Evolutionary conservation across 2,329 filamentous ascomycete genomes (phyloP).

Genomic region (Hypoxylon sp.): DNA sequence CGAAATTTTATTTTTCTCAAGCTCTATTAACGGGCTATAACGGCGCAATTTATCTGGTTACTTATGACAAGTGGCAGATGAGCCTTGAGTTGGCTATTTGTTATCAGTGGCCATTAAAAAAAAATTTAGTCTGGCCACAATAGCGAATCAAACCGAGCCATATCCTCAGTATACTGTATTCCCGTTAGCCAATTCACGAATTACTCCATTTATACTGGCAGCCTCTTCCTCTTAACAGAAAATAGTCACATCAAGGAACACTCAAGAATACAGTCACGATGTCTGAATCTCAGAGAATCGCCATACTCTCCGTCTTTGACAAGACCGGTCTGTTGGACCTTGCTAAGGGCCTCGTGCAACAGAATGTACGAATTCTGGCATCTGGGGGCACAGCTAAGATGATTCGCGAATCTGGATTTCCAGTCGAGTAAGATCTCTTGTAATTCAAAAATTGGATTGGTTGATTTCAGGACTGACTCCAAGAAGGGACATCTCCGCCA

Average conservation of each 20-base stretch:
- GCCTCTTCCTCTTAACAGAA: slow-evolving; percentile 2
- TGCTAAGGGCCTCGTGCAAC: slow-evolving; percentile 88
- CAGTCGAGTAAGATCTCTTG: slow-evolving; percentile 81
- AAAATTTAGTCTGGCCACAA: slow-evolving; percentile 16
- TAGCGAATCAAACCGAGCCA: slow-evolving; percentile 16
- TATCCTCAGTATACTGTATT: slow-evolving; percentile 28
- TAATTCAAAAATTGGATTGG: slow-evolving; percentile 12
- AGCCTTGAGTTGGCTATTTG: neutral
- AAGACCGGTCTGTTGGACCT: slow-evolving; percentile 96
- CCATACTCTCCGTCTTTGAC: slow-evolving; percentile 98
- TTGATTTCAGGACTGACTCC: slow-evolving; percentile 39
- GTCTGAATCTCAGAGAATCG: slow-evolving; percentile 70
- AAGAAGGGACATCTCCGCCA: slow-evolving; percentile 91
- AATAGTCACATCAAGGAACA: slow-evolving; percentile 27
- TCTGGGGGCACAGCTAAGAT: slow-evolving; percentile 96
- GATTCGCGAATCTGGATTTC: slow-evolving; percentile 96
- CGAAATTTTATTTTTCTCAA: slow-evolving; percentile 38
- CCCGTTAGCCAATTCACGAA: slow-evolving; percentile 22
- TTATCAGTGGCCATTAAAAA: slow-evolving; percentile 1
- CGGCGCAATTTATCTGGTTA: slow-evolving; percentile 32
- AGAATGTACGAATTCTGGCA: slow-evolving; percentile 92
- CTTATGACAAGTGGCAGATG: slow-evolving; percentile 21
- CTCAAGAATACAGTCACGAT: slow-evolving; percentile 48
- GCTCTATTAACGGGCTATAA: slow-evolving; percentile 19
- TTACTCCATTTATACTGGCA: slow-evolving; percentile 7